These are phyloP conservation scores for Botrytis fragariae DNA, from an alignment of 2,329 filamentous ascomycete species.

Conservation along the genomic window DNA sequence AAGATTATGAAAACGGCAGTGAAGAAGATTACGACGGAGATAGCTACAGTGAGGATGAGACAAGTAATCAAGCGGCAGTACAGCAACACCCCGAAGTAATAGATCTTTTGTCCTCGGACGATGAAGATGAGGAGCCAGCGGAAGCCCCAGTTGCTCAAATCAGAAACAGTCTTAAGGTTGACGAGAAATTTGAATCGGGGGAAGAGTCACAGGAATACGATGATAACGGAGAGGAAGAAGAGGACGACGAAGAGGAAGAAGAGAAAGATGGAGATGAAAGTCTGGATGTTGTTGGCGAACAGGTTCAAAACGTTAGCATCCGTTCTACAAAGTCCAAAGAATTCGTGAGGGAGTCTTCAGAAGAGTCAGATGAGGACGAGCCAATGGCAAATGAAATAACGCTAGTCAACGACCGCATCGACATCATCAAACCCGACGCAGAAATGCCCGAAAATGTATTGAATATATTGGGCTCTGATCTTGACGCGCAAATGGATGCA, in stretches of 20 bases:
- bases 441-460: background rate
- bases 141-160: background rate
- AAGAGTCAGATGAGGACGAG: background rate
- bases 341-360: constrained; percentile 2
- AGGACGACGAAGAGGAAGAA: constrained; percentile 18
- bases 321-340: background rate
- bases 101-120: constrained; percentile 38
- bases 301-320: background rate
- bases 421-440: background rate
- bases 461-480: background rate
- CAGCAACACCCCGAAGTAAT: constrained; percentile 33
- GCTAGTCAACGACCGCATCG: background rate
- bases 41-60: constrained; percentile 33
- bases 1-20: background rate
- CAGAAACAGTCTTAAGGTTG: constrained; percentile 15
- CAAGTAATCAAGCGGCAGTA: constrained; percentile 27
- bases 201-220: constrained; percentile 13
- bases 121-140: constrained; percentile 9
- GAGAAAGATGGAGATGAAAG: constrained; percentile 11
- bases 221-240: constrained; percentile 21
- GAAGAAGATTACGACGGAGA: constrained; percentile 24
- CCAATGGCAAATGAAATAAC: background rate
- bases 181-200: constrained; percentile 21
- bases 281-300: background rate
- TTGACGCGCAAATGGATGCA: background rate